phyloP scores from a whole-genome alignment of 2,329 filamentous ascomycete genomes.

The Sporothrix euskadiensis region DNA sequence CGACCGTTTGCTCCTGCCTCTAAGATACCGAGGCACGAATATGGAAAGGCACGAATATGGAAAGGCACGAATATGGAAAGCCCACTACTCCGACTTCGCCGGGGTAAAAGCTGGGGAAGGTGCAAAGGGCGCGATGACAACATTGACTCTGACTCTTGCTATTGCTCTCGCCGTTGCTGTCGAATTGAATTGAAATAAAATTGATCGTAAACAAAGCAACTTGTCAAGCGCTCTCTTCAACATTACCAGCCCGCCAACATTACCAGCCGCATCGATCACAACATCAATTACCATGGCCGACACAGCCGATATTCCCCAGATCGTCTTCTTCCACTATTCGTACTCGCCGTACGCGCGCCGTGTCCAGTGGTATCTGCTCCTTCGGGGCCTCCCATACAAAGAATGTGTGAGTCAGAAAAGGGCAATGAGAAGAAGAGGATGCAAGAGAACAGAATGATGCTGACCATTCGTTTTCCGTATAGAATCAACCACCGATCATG shows the following conservation, averaged over 20 bases:
- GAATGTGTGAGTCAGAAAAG: constrained; percentile 61
- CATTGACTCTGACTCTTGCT: not conserved
- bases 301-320: constrained; percentile 35
- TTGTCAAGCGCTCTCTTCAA: not conserved
- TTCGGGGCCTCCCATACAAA: constrained; percentile 64
- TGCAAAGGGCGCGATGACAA: not conserved
- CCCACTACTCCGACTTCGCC: constrained; percentile 9
- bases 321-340: constrained; percentile 66
- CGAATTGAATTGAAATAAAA: not conserved
- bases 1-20: not conserved
- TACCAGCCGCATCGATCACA: not conserved
- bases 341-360: constrained; percentile 65
- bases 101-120: constrained; percentile 19
- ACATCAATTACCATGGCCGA: constrained; percentile 24
- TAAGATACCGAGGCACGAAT: constrained; percentile 16
- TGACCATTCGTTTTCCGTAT: not conserved
- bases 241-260: not conserved
- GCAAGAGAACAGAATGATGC: not conserved
- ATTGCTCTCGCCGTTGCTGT: not conserved
- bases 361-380: constrained; percentile 66
- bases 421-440: not conserved
- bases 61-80: not conserved
- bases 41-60: not conserved
- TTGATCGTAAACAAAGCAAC: not conserved
- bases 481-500: constrained; percentile 66